Evolutionary conservation across 257 asterid genomes (phyloP).

Genomic region (Ehretia macrophylla): DNA sequence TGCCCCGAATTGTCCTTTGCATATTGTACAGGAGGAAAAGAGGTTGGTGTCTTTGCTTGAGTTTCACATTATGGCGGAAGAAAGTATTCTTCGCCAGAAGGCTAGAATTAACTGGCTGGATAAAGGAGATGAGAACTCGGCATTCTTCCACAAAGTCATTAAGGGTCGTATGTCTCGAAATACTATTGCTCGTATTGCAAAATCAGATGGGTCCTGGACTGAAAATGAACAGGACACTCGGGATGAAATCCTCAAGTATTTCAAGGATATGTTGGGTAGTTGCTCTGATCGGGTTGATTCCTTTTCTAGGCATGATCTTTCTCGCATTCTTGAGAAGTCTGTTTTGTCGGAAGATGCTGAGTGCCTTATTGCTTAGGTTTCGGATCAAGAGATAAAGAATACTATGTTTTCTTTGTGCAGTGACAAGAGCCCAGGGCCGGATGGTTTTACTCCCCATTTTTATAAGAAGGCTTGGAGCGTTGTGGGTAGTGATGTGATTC

Average conservation of each 20-base stretch:
- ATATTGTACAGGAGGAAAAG: no score
- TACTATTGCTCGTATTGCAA: no score
- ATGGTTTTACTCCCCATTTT: neutral
- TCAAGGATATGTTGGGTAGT: no score
- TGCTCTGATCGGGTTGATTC: no score
- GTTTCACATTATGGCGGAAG: no score
- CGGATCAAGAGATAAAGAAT: neutral
- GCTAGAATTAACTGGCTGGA: neutral
- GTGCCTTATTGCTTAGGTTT: neutral
- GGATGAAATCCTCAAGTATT: neutral
- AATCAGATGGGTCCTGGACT: neutral
- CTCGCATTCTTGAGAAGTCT: no score
- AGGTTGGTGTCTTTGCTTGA: no score
- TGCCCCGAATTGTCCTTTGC: no score
- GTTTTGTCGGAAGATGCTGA: neutral
- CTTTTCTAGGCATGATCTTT: no score
- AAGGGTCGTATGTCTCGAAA: neutral
- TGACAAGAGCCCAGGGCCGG: neutral
- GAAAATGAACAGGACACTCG: neutral
- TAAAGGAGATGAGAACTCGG: neutral
- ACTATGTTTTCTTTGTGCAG: neutral
- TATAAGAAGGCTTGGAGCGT: neutral
- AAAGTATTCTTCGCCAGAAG: neutral
- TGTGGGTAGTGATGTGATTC: neutral
- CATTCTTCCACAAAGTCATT: neutral